Evolutionary conservation across 257 asterid genomes (phyloP).

Genomic region (Solanum lycopersicoides): DNA sequence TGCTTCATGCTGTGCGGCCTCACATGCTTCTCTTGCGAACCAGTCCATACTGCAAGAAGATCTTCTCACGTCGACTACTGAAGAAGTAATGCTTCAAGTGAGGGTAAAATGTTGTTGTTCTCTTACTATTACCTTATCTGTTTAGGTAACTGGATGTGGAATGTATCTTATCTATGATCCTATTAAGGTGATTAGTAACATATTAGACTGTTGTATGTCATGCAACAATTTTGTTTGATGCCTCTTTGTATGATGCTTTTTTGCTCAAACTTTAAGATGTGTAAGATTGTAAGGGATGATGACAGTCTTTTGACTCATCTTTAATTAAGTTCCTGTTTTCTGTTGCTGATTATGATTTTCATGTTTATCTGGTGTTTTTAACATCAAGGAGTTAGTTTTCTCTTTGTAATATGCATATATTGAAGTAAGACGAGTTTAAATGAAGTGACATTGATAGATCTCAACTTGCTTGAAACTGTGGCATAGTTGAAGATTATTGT

Average conservation of each 20-base stretch:
- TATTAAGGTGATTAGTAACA: neutral
- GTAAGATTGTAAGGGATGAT: neutral
- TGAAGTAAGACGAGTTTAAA: neutral
- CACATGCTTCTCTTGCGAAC: slow-evolving; percentile 13
- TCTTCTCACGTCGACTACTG: slow-evolving; percentile 26
- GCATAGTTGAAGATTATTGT: neutral
- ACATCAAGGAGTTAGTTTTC: neutral
- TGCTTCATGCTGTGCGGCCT: slow-evolving; percentile 21
- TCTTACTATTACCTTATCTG: neutral
- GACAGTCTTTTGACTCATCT: neutral
- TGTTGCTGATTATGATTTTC: neutral
- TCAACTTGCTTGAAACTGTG: neutral
- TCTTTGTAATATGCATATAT: neutral
- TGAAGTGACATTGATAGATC: neutral
- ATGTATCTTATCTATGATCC: neutral
- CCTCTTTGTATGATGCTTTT: neutral
- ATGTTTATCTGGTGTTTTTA: neutral
- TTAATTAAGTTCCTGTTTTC: neutral
- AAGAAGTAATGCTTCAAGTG: slow-evolving; percentile 15
- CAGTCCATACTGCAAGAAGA: slow-evolving; percentile 39
- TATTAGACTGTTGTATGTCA: neutral
- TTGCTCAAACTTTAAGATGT: neutral
- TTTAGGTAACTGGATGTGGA: neutral
- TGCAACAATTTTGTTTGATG: neutral
- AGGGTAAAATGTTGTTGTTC: slow-evolving; percentile 10